phyloP scores from a whole-genome alignment of 306 rosid species.

The Begonia fuchsioides region DNA sequence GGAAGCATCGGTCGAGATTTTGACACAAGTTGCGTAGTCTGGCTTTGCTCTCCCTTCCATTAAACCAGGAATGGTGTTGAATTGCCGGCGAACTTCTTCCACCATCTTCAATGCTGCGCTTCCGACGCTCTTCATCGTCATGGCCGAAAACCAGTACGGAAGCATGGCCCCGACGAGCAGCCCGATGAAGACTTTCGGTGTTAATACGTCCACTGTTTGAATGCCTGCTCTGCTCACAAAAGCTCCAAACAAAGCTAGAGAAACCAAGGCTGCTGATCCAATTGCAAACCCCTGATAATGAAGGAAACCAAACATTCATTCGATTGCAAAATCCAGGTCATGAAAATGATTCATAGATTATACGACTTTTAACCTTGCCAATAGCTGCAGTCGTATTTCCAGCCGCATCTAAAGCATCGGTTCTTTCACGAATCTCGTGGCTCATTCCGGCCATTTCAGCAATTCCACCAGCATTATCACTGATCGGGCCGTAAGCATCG shows the following conservation, averaged over 20 bases:
- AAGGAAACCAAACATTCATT: background rate
- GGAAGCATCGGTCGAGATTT: slow-evolving; percentile 60
- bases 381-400: slow-evolving; percentile 76
- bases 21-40: slow-evolving; percentile 54
- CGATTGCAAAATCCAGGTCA: background rate
- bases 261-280: slow-evolving; percentile 60
- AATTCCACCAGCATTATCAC: slow-evolving; percentile 63
- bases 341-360: background rate
- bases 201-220: slow-evolving; percentile 32
- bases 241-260: slow-evolving; percentile 60
- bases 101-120: slow-evolving; percentile 74
- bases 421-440: slow-evolving; percentile 46
- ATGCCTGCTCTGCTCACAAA: slow-evolving; percentile 55
- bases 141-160: slow-evolving; percentile 67
- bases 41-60: slow-evolving; percentile 54
- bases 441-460: slow-evolving; percentile 75
- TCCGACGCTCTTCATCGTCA: slow-evolving; percentile 66
- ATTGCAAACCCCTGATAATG: slow-evolving; percentile 40
- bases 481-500: slow-evolving; percentile 67
- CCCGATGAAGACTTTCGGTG: slow-evolving; percentile 58
- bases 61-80: slow-evolving; percentile 40
- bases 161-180: slow-evolving; percentile 63
- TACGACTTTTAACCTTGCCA: slow-evolving; percentile 36
- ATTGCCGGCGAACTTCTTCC: slow-evolving; percentile 54
- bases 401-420: slow-evolving; percentile 63